Conservation (phyloP, 345 rosid genomes). For the Turnera subulata region DNA sequence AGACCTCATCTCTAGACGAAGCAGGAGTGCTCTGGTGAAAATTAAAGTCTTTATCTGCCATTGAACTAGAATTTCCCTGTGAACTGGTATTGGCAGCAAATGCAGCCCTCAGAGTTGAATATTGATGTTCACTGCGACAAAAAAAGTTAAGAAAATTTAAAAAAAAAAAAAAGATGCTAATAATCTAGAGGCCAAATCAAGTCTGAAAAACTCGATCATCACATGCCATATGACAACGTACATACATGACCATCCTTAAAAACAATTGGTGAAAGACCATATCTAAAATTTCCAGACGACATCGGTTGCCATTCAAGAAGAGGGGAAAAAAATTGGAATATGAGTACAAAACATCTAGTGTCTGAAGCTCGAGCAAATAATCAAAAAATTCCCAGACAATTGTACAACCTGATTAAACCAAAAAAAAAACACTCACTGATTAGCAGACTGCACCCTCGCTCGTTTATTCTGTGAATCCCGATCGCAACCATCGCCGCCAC, state of each 20-base stretch:
- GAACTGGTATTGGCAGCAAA: slow-evolving; percentile 34
- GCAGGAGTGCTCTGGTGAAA: slow-evolving; percentile 31
- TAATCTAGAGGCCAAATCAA: too few species aligned
- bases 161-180: not conserved
- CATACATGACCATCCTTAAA: too few species aligned
- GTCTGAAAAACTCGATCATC: not conserved
- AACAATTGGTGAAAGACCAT: too few species aligned
- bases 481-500: slow-evolving; percentile 30
- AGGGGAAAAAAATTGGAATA: not conserved
- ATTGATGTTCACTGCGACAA: slow-evolving; percentile 36
- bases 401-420: not conserved
- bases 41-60: slow-evolving; percentile 27
- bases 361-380: too few species aligned
- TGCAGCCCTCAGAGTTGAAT: slow-evolving; percentile 23
- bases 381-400: not conserved
- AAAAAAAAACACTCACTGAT: slow-evolving; percentile 43
- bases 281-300: too few species aligned
- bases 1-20: slow-evolving; percentile 35
- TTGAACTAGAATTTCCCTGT: slow-evolving; percentile 7
- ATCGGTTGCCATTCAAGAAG: too few species aligned
- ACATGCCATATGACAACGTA: not conserved
- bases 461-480: slow-evolving; percentile 56
- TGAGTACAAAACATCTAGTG: not conserved
- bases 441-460: slow-evolving; percentile 55
- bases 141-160: too few species aligned